Percentiles rank a stretch among this genome's conserved stretches.
Conservation (phyloP, 495 filamentous ascomycete species). For the Aspergillus bridgeri region DNA sequence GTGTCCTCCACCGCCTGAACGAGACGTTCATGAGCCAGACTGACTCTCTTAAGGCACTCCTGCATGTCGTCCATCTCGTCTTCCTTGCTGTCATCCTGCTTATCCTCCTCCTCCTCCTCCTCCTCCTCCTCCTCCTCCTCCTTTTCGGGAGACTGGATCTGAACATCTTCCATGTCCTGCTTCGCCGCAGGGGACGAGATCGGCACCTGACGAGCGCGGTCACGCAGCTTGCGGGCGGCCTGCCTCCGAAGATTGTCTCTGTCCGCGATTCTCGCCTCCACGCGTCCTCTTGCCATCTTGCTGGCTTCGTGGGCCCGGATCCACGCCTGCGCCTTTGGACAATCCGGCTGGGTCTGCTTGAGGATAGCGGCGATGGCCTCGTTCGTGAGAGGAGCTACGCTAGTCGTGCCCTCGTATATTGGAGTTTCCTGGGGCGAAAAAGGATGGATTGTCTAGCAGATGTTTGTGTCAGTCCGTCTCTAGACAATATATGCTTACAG, state of each 20-base stretch:
- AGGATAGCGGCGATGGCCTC: constrained; percentile 62
- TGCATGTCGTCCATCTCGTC: not conserved
- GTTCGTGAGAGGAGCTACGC: constrained; percentile 29
- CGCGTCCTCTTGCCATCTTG: constrained; percentile 11
- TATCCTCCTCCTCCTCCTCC: not conserved
- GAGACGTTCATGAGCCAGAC: constrained; percentile 11
- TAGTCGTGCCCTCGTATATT: not conserved
- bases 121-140: not conserved
- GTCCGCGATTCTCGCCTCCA: constrained; percentile 4
- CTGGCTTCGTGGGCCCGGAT: constrained; percentile 16
- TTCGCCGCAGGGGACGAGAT: constrained; percentile 3
- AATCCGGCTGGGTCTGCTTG: constrained; percentile 59
- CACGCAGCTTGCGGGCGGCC: constrained; percentile 4
- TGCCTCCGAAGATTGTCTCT: constrained; percentile 8
- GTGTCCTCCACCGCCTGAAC: no score
- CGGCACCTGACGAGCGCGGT: constrained; percentile 4
- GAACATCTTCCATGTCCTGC: constrained; percentile 2
- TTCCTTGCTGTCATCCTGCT: not conserved
- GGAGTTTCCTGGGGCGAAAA: not conserved
- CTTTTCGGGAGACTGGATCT: not conserved
- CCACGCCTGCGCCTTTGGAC: constrained; percentile 17
- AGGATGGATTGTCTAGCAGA: not conserved
- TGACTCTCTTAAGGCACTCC: constrained; percentile 2
- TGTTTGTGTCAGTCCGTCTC: no score
- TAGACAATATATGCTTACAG: no score